These are phyloP conservation scores for Pestalotiopsis sp. DNA, from an alignment of 2,329 filamentous ascomycete species.

Conservation along the genomic window DNA sequence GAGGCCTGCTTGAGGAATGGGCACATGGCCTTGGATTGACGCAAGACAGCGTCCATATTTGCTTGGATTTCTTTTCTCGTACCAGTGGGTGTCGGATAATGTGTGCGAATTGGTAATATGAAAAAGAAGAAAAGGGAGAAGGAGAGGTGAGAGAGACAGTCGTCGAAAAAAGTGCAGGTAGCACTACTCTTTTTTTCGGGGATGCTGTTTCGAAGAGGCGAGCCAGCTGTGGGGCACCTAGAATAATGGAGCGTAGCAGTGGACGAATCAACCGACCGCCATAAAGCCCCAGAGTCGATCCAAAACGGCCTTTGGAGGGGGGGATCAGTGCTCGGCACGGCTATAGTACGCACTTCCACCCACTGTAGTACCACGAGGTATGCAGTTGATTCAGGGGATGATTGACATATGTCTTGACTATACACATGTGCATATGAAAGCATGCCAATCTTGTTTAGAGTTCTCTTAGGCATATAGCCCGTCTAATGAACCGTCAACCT, in stretches of 20 bases:
- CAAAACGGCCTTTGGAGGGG: neutral
- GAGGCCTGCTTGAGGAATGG: constrained; percentile 96
- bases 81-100: neutral
- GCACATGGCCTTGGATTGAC: constrained; percentile 95
- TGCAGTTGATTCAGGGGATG: neutral
- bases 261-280: neutral
- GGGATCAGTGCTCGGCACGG: neutral
- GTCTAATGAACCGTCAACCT: neutral
- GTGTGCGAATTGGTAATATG: too few relatives aligned
- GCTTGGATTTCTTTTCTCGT: constrained; percentile 23
- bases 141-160: neutral
- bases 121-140: neutral
- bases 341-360: neutral
- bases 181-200: neutral
- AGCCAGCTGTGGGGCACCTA: neutral
- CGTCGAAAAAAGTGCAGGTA: neutral
- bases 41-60: constrained; percentile 88
- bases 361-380: neutral
- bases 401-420: too few relatives aligned
- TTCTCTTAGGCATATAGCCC: neutral
- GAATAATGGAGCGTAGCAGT: neutral
- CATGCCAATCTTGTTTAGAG: too few relatives aligned
- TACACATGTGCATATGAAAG: too few relatives aligned
- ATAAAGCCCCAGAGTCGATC: constrained; percentile 9
- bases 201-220: neutral